phyloP scores from a whole-genome alignment of 78 protist species.

The Dictyostelium purpureum region DNA sequence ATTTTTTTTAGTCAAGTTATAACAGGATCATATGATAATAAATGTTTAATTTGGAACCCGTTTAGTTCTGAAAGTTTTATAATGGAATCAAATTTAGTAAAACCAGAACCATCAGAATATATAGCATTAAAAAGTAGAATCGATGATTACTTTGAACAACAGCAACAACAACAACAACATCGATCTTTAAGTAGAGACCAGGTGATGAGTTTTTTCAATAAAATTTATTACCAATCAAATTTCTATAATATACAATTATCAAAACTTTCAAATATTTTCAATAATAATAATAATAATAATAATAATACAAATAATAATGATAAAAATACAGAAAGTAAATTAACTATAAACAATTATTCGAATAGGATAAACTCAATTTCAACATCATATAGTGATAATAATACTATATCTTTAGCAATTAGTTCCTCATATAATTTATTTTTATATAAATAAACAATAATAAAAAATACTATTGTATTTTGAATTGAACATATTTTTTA shows the following conservation, averaged over 20 bases:
- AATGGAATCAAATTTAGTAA: slow-evolving; percentile 6
- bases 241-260: slow-evolving; percentile 22
- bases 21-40: slow-evolving; percentile 72
- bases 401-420: neutral
- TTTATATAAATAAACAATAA: too few relatives aligned
- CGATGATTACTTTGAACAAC: neutral
- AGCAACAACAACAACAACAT: neutral
- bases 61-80: slow-evolving; percentile 51
- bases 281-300: neutral
- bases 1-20: slow-evolving; percentile 7
- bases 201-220: slow-evolving; percentile 11
- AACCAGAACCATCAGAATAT: neutral
- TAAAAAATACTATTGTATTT: too few relatives aligned
- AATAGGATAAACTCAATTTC: neutral
- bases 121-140: neutral
- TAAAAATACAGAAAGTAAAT: neutral
- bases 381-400: neutral
- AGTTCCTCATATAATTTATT: neutral
- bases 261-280: neutral
- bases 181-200: neutral
- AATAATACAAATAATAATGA: neutral
- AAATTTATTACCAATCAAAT: neutral
- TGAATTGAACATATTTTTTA: too few relatives aligned
- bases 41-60: slow-evolving; percentile 68
- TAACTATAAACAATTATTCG: slow-evolving; percentile 8